These are phyloP conservation scores for Leucosporidium yakuticum DNA, from an alignment of 768 basidiomycete species.

Conservation along the genomic window DNA sequence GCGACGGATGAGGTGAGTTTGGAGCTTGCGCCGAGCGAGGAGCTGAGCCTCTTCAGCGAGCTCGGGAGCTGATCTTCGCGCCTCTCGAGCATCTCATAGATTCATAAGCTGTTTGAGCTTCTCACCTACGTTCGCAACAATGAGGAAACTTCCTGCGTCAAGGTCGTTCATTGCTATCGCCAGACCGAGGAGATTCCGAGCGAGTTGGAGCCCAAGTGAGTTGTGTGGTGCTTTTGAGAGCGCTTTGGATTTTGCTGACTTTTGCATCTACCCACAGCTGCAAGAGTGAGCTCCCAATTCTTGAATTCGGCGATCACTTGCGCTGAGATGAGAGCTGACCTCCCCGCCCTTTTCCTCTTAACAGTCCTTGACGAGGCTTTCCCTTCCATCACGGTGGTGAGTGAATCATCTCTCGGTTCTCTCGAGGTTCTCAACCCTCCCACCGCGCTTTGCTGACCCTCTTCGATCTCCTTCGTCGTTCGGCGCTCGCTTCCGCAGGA, in stretches of 20 bases:
- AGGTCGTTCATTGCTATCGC: constrained; percentile 62
- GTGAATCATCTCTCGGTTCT: too few species aligned
- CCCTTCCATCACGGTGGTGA: constrained; percentile 42
- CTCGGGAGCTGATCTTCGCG: too few species aligned
- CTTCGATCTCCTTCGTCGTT: too few species aligned
- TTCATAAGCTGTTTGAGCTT: constrained; percentile 60
- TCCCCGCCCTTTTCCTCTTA: neutral
- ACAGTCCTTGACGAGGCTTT: constrained; percentile 59
- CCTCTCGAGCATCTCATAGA: constrained; percentile 50
- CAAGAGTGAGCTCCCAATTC: neutral
- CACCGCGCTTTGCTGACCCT: too few species aligned
- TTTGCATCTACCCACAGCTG: neutral
- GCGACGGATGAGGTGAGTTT: constrained; percentile 59
- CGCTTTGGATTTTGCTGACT: too few species aligned
- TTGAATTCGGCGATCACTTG: too few species aligned
- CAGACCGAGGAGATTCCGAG: constrained; percentile 55
- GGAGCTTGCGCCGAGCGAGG: neutral
- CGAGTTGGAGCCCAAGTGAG: constrained; percentile 62
- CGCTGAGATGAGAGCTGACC: too few species aligned
- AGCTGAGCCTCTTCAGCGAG: too few species aligned
- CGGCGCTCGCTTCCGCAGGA: neutral
- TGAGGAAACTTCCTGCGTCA: constrained; percentile 64
- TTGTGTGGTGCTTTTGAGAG: constrained; percentile 49
- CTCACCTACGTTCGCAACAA: constrained; percentile 61
- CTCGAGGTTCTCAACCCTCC: too few species aligned